Evolutionary conservation across 2,329 filamentous ascomycete genomes (phyloP).

Genomic region (Rhexocercosporidium sp.): DNA sequence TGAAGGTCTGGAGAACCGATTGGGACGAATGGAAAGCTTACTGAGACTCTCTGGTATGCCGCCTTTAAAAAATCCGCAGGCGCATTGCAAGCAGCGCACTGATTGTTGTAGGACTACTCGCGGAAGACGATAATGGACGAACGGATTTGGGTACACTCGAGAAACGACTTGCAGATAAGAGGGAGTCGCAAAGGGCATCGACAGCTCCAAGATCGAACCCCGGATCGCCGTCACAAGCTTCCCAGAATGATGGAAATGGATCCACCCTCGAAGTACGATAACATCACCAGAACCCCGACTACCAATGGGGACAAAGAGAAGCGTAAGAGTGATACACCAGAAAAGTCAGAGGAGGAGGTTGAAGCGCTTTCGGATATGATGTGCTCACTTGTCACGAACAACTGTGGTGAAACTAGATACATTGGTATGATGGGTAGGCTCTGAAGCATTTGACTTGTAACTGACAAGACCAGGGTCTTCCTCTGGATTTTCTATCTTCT

Average conservation of each 20-base stretch:
- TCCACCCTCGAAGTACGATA: constrained; percentile 52
- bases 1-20: constrained; percentile 90
- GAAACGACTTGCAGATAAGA: constrained; percentile 69
- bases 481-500: constrained; percentile 98
- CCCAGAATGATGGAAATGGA: constrained; percentile 48
- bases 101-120: constrained; percentile 67
- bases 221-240: constrained; percentile 47
- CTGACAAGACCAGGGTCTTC: constrained; percentile 72
- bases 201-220: constrained; percentile 37
- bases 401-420: constrained; percentile 91
- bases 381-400: constrained; percentile 96
- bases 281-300: constrained; percentile 53
- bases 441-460: constrained; percentile 68
- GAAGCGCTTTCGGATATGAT: constrained; percentile 96
- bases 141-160: constrained; percentile 90
- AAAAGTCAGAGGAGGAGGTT: constrained; percentile 70
- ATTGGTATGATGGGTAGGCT: constrained; percentile 68
- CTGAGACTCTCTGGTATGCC: constrained; percentile 76
- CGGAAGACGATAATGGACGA: constrained; percentile 82
- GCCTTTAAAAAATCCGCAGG: constrained; percentile 23
- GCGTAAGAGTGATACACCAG: constrained; percentile 43
- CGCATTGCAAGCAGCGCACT: not conserved
- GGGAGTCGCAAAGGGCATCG: constrained; percentile 40
- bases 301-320: constrained; percentile 32
- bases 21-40: constrained; percentile 95